Conservation (phyloP, 345 rosid species). For the Populus tremula region DNA sequence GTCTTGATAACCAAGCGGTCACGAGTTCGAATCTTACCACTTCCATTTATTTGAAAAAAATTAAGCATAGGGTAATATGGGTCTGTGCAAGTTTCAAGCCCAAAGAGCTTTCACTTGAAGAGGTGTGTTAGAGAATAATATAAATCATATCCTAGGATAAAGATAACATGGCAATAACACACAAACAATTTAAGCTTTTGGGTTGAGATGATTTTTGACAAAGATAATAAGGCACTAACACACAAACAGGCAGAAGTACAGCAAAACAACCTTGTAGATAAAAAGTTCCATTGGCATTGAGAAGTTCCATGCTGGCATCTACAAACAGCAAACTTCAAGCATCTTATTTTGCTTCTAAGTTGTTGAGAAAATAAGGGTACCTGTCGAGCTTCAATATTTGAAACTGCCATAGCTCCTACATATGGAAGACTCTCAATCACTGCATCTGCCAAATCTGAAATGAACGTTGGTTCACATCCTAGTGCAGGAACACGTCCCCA, state of each 20-base stretch:
- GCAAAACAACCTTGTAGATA: not conserved
- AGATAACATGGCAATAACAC: too few relatives aligned
- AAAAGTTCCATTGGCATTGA: not conserved
- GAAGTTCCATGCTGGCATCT: not conserved
- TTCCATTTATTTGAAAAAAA: too few relatives aligned
- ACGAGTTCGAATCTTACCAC: too few relatives aligned
- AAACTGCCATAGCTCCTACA: constrained; percentile 98
- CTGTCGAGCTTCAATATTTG: constrained; percentile 98
- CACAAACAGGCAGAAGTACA: not conserved
- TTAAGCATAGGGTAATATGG: too few relatives aligned
- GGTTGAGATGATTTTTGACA: too few relatives aligned
- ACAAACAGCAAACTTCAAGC: not conserved
- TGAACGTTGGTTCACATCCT: constrained; percentile 90
- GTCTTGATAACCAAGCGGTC: too few relatives aligned
- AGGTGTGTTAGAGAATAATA: too few relatives aligned
- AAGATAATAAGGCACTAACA: not conserved
- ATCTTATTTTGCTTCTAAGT: not conserved
- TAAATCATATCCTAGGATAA: too few relatives aligned
- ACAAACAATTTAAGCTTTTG: too few relatives aligned
- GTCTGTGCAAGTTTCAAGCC: too few relatives aligned
- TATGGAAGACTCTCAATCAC: constrained; percentile 95
- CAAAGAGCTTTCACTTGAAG: too few relatives aligned
- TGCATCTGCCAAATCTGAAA: constrained; percentile 96
- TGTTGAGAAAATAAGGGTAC: constrained; percentile 29
- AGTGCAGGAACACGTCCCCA: constrained; percentile 99